Evolutionary conservation across 371 early-diverging fungal genomes (phyloP).

Genomic region (Lichtheimia hyalospora): DNA sequence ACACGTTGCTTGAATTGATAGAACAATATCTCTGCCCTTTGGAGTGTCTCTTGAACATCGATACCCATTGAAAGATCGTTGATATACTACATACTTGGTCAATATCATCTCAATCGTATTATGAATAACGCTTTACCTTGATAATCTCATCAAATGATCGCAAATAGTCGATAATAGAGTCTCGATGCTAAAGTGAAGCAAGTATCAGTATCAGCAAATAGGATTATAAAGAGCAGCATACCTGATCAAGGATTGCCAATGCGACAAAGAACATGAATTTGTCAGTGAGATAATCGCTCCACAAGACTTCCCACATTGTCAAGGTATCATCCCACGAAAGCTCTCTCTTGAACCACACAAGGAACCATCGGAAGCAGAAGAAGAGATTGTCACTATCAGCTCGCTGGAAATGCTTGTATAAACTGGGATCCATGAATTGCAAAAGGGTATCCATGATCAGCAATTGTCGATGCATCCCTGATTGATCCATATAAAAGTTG

Average conservation of each 20-base stretch:
- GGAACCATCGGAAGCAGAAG: slow-evolving; percentile 93
- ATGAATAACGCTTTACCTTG: slow-evolving; percentile 62
- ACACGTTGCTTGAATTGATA: slow-evolving; percentile 66
- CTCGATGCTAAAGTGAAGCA: slow-evolving; percentile 72
- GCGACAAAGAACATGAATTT: slow-evolving; percentile 89
- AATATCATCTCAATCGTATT: background rate
- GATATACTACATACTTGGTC: slow-evolving; percentile 58
- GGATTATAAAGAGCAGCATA: too few relatives aligned
- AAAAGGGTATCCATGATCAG: slow-evolving; percentile 72
- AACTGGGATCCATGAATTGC: slow-evolving; percentile 78
- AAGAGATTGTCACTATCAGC: slow-evolving; percentile 87
- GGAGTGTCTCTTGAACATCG: slow-evolving; percentile 72
- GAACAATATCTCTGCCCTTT: slow-evolving; percentile 80
- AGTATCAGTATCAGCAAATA: too few relatives aligned
- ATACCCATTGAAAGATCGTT: slow-evolving; percentile 85
- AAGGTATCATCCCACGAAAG: slow-evolving; percentile 81
- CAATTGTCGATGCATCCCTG: slow-evolving; percentile 88
- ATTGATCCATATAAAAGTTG: slow-evolving; percentile 83
- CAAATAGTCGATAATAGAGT: slow-evolving; percentile 77
- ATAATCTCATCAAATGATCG: slow-evolving; percentile 87
- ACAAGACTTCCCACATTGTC: slow-evolving; percentile 86
- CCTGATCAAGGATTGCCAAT: slow-evolving; percentile 79
- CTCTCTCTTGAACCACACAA: slow-evolving; percentile 95
- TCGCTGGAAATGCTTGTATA: slow-evolving; percentile 75
- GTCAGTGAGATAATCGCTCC: slow-evolving; percentile 81